Conservation (phyloP, 129 eudicot species). For the Pulicaria dysenterica region DNA sequence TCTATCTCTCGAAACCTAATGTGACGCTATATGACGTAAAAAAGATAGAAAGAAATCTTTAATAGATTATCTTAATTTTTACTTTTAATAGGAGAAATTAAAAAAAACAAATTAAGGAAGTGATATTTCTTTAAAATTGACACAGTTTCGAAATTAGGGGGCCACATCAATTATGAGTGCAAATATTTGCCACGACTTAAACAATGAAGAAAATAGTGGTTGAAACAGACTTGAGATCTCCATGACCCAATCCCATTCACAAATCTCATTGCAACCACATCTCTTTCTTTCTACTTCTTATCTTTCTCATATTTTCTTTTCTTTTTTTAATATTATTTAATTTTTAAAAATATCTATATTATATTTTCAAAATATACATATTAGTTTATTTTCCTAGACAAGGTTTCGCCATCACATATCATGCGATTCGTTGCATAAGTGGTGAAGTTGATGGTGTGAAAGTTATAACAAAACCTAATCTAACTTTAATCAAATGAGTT, state of each 20-base stretch:
- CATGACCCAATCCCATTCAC: conserved; percentile 44
- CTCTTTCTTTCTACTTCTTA: conserved; percentile 28
- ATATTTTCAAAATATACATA: not conserved
- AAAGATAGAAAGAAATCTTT: no score
- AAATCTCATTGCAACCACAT: conserved; percentile 26
- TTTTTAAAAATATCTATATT: not conserved
- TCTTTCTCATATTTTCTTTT: not conserved
- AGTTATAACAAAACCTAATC: not conserved
- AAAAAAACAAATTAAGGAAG: no score
- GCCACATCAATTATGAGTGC: conserved; percentile 31
- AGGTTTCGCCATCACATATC: not conserved
- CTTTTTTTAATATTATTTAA: no score
- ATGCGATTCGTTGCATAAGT: conserved; percentile 3
- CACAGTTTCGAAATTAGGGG: not conserved
- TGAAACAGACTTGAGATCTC: conserved; percentile 19
- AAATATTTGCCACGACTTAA: conserved; percentile 40
- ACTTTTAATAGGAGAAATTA: no score
- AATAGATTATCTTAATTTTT: no score
- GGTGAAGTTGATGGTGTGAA: not conserved
- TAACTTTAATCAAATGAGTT: no score
- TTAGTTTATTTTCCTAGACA: not conserved
- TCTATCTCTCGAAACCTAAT: no score
- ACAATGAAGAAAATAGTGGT: conserved; percentile 34
- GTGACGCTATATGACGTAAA: no score
- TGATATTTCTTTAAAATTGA: no score